Conservation (phyloP, 148 eudicot genomes). For the Rhododendron williamsianum region DNA sequence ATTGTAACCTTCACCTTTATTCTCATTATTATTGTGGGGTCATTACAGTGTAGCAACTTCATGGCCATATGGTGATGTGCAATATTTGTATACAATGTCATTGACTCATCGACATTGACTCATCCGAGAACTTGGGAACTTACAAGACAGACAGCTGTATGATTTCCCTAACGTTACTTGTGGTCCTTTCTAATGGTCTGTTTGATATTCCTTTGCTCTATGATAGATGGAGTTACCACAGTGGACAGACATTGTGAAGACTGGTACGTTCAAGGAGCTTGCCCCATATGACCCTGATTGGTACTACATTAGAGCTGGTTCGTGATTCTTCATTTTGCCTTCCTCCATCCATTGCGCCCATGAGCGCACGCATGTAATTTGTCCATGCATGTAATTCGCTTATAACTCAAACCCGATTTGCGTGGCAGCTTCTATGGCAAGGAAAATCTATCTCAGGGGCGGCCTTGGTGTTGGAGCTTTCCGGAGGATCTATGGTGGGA, state of each 20-base stretch:
- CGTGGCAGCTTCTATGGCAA: slow-evolving; percentile 68
- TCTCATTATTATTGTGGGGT: background rate
- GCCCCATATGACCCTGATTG: slow-evolving; percentile 45
- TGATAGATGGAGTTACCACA: slow-evolving; percentile 39
- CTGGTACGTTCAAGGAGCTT: slow-evolving; percentile 33
- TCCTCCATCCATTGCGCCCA: background rate
- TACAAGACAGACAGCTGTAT: background rate
- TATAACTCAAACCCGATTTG: background rate
- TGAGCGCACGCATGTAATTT: too few species aligned
- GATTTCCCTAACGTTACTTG: background rate
- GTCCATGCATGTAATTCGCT: background rate
- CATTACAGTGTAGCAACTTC: background rate
- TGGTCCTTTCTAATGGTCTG: background rate
- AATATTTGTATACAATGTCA: background rate
- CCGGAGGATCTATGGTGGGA: slow-evolving; percentile 76
- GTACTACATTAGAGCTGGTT: slow-evolving; percentile 37
- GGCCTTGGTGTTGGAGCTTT: slow-evolving; percentile 78
- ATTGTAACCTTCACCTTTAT: background rate
- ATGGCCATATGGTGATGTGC: background rate
- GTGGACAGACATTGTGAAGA: slow-evolving; percentile 35
- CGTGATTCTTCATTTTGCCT: background rate
- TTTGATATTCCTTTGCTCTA: background rate
- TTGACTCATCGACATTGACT: background rate
- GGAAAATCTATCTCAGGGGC: slow-evolving; percentile 80
- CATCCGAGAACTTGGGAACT: background rate